Conservation (phyloP, 1,284 basidiomycete genomes). For the Ustilago hordei region DNA sequence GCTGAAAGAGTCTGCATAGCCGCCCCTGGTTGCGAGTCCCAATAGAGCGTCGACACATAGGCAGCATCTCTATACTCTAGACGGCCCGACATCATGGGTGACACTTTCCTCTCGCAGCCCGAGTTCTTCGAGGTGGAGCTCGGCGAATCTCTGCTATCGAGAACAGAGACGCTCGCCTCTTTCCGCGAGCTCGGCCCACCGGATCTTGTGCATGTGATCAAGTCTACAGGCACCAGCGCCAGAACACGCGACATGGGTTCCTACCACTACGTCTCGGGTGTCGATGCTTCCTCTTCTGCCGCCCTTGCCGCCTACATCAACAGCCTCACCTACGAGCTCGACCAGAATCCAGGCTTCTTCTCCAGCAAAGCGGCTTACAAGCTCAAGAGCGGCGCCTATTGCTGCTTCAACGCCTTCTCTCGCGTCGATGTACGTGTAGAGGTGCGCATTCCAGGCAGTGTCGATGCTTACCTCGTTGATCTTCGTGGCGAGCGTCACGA, state of each 20-base stretch:
- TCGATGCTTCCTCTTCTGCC: slow-evolving; percentile 96
- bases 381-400: slow-evolving; percentile 92
- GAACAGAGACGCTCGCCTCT: slow-evolving; percentile 91
- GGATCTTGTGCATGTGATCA: slow-evolving; percentile 95
- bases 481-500: slow-evolving; percentile 92
- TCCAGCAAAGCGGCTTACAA: slow-evolving; percentile 80
- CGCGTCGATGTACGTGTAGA: slow-evolving; percentile 96
- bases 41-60: not conserved
- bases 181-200: slow-evolving; percentile 97
- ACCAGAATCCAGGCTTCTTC: slow-evolving; percentile 92
- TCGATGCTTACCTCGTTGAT: slow-evolving; percentile 93
- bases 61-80: not conserved
- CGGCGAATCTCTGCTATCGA: slow-evolving; percentile 86
- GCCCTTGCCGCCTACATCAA: slow-evolving; percentile 98
- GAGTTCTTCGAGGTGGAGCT: slow-evolving; percentile 80
- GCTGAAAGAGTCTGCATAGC: too few species aligned
- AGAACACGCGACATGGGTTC: slow-evolving; percentile 78
- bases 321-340: slow-evolving; percentile 92
- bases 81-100: slow-evolving; percentile 55
- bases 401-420: slow-evolving; percentile 98
- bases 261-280: slow-evolving; percentile 79
- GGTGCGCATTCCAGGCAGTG: slow-evolving; percentile 97
- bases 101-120: slow-evolving; percentile 65
- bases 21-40: too few species aligned
- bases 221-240: slow-evolving; percentile 78